Conservation (phyloP, 2,329 filamentous ascomycete genomes). For the Sporothrix brasiliensis region DNA sequence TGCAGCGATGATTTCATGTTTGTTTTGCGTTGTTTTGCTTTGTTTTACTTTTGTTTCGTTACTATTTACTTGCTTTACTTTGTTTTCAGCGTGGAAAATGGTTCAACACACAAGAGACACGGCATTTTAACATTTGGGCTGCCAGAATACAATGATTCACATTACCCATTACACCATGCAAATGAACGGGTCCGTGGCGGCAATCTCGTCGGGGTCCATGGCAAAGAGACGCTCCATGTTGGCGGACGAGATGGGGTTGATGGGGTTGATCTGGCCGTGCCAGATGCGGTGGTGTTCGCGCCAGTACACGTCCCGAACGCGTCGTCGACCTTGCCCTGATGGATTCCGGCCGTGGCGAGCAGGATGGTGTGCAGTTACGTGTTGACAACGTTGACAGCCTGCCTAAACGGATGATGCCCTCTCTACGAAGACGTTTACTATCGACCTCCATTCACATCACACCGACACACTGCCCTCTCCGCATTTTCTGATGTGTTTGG, state of each 20-base stretch:
- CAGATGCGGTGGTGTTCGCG: constrained; percentile 47
- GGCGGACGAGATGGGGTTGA: constrained; percentile 35
- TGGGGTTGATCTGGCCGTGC: constrained; percentile 38
- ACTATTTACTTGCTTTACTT: neutral
- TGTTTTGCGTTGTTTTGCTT: neutral
- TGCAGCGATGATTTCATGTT: neutral
- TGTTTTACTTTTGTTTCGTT: neutral
- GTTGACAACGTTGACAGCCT: too few relatives aligned
- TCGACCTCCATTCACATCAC: too few relatives aligned
- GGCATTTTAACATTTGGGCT: too few relatives aligned
- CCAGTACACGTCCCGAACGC: constrained; percentile 48
- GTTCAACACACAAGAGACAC: too few relatives aligned
- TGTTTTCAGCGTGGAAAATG: neutral
- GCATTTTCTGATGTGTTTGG: neutral
- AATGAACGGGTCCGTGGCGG: constrained; percentile 39
- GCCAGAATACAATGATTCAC: neutral
- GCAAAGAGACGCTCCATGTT: constrained; percentile 38
- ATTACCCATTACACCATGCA: constrained; percentile 30
- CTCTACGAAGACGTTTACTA: too few relatives aligned
- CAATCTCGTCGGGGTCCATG: constrained; percentile 33
- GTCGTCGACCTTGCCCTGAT: constrained; percentile 45
- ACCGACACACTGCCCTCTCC: neutral
- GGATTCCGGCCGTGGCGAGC: constrained; percentile 45
- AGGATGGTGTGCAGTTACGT: constrained; percentile 38
- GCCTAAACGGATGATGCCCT: too few relatives aligned